Percentiles rank a stretch among this genome's conserved stretches.
These are phyloP conservation scores for Aspergillus melleus DNA, from an alignment of 2,329 filamentous ascomycete species.

Conservation along the genomic window DNA sequence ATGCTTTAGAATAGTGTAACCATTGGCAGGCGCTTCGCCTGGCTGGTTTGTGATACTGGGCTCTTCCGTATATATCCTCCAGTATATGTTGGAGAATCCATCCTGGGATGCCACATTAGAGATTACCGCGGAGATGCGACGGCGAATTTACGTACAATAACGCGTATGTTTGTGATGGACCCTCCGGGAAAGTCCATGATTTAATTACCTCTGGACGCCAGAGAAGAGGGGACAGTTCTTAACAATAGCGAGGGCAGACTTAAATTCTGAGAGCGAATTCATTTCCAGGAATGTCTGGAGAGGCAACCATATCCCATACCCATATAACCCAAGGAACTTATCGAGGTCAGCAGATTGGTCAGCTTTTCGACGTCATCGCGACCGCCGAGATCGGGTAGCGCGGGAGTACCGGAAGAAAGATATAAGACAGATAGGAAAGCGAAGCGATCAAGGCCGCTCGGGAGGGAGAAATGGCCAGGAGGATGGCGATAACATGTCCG, in stretches of 20 bases:
- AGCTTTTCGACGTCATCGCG: conserved; percentile 20
- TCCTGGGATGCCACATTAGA: conserved; percentile 35
- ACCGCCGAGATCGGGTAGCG: conserved; percentile 1
- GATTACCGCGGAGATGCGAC: neutral
- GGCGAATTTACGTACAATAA: conserved; percentile 37
- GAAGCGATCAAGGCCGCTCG: neutral
- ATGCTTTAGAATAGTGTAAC: conserved; percentile 39
- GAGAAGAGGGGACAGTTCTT: conserved; percentile 28
- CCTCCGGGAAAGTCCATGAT: conserved; percentile 47
- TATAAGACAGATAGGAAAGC: neutral
- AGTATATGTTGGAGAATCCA: conserved; percentile 45
- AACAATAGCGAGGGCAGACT: conserved; percentile 27
- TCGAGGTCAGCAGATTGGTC: conserved; percentile 21
- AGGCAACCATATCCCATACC: conserved; percentile 15
- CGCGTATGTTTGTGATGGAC: conserved; percentile 43
- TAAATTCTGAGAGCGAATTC: conserved; percentile 28
- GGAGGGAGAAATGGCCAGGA: conserved; percentile 3
- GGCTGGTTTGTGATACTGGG: conserved; percentile 29
- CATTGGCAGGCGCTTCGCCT: conserved; percentile 35
- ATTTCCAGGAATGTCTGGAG: conserved; percentile 31
- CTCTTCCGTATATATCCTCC: conserved; percentile 45
- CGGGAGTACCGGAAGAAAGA: conserved; percentile 2
- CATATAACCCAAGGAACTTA: conserved; percentile 20
- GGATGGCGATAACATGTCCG: neutral
- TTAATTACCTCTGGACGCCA: conserved; percentile 23